These are phyloP conservation scores for Yamadazyma atlantica DNA, from an alignment of 1,139 yeast species.

Conservation along the genomic window DNA sequence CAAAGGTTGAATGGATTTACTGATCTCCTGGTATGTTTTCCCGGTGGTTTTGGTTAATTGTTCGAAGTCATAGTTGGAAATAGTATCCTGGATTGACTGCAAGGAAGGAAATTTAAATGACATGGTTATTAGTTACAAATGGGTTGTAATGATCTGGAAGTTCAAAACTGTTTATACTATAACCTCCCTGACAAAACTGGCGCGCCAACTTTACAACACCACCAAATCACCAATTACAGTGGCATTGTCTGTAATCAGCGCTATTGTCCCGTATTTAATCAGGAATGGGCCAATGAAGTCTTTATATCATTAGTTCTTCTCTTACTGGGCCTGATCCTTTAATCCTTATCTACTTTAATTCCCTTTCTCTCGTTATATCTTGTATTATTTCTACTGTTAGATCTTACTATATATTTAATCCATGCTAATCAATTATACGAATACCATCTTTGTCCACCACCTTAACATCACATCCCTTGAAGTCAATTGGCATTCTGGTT, in stretches of 20 bases:
- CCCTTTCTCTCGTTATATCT: not conserved
- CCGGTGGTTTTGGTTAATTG: constrained; percentile 40
- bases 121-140: constrained; percentile 23
- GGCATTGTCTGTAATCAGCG: no score
- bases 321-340: no score
- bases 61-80: constrained; percentile 40
- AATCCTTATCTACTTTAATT: no score
- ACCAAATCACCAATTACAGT: no score
- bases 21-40: constrained; percentile 42
- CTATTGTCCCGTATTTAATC: no score
- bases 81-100: constrained; percentile 48
- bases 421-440: constrained; percentile 5
- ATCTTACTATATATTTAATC: not conserved
- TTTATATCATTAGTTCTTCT: no score
- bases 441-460: constrained; percentile 75
- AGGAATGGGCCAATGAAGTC: no score
- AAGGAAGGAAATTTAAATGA: constrained; percentile 53
- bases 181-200: no score
- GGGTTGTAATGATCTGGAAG: not conserved
- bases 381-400: not conserved
- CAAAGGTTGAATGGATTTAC: constrained; percentile 44
- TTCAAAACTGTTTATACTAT: no score
- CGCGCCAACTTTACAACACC: no score
- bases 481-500: constrained; percentile 92
- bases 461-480: constrained; percentile 84